Conservation (phyloP, 139 green algal species). For the Chlamydomonas eustigma region DNA sequence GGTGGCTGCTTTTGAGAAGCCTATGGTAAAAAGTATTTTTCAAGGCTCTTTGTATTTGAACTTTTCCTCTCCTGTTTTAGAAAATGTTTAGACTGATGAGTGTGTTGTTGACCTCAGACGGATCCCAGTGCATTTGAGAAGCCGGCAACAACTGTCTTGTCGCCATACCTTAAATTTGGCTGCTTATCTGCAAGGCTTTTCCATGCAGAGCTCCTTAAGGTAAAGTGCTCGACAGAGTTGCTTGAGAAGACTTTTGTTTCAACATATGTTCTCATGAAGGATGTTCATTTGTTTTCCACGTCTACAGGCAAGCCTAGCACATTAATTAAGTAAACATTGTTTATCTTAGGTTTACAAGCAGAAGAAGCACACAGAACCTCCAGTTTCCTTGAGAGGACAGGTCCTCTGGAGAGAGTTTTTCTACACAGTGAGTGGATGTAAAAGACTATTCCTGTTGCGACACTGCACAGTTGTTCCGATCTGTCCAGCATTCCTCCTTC, state of each 20-base stretch:
- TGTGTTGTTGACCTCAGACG: constrained; percentile 61
- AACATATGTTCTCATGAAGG: too few species aligned
- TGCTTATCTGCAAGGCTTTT: constrained; percentile 40
- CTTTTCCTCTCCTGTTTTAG: too few species aligned
- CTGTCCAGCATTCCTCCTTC: too few species aligned
- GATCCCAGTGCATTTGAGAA: constrained; percentile 72
- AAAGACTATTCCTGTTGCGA: background rate
- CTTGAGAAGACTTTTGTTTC: too few species aligned
- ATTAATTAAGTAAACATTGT: too few species aligned
- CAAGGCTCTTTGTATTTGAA: background rate
- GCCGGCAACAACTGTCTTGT: constrained; percentile 82
- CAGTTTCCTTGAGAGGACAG: constrained; percentile 76
- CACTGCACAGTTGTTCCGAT: too few species aligned
- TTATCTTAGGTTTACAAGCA: too few species aligned
- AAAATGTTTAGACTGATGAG: too few species aligned
- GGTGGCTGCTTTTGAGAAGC: constrained; percentile 85
- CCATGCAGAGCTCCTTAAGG: constrained; percentile 13
- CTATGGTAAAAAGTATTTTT: constrained; percentile 24
- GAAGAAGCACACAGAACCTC: constrained; percentile 64
- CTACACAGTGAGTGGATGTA: constrained; percentile 44
- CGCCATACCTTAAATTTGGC: constrained; percentile 83
- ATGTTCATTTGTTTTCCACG: too few species aligned
- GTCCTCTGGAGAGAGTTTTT: constrained; percentile 85
- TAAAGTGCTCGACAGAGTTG: constrained; percentile 23
- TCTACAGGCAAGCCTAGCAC: too few species aligned